Percentiles rank a stretch among this genome's conserved stretches.
These are phyloP conservation scores for Apiospora arundinis DNA, from an alignment of 2,329 filamentous ascomycete genomes.

Conservation along the genomic window DNA sequence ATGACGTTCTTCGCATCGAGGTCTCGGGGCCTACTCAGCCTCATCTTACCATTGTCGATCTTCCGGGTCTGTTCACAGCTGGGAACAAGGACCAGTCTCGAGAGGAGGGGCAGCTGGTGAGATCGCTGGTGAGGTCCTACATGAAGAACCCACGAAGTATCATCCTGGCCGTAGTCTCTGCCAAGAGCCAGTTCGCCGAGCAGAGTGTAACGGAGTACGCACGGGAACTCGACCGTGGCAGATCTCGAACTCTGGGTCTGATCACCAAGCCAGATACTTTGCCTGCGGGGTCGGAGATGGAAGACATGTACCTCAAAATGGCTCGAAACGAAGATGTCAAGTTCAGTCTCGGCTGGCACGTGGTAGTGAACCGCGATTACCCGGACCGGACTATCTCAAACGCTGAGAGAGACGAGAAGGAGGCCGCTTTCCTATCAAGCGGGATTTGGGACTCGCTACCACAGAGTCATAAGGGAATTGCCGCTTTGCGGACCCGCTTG, in stretches of 20 bases:
- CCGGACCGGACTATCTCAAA: slow-evolving; percentile 27
- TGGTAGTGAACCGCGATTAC: slow-evolving; percentile 48
- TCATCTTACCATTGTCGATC: slow-evolving; percentile 63
- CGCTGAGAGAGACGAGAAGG: slow-evolving; percentile 26
- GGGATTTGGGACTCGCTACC: slow-evolving; percentile 26
- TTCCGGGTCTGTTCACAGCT: slow-evolving; percentile 60
- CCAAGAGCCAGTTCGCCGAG: slow-evolving; percentile 60
- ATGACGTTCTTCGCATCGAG: slow-evolving; percentile 54
- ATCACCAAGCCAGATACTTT: slow-evolving; percentile 54
- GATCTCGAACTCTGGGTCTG: slow-evolving; percentile 51
- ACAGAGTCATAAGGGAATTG: slow-evolving; percentile 31
- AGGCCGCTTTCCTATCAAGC: slow-evolving; percentile 28
- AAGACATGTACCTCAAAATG: slow-evolving; percentile 45
- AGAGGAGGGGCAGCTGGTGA: slow-evolving; percentile 49
- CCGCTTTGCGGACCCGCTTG: slow-evolving; percentile 34
- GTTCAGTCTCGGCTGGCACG: slow-evolving; percentile 58
- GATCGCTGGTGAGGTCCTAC: slow-evolving; percentile 56
- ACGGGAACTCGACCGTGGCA: slow-evolving; percentile 40
- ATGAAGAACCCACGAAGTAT: slow-evolving; percentile 62
- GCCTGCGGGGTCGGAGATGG: slow-evolving; percentile 43
- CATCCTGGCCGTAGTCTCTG: slow-evolving; percentile 62
- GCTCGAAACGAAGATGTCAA: slow-evolving; percentile 51
- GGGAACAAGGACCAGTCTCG: slow-evolving; percentile 50
- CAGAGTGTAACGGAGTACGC: slow-evolving; percentile 60
- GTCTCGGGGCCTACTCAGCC: slow-evolving; percentile 51